Base-by-base conservation (phyloP, 495 filamentous ascomycete species). In the Aspergillus bridgeri region DNA sequence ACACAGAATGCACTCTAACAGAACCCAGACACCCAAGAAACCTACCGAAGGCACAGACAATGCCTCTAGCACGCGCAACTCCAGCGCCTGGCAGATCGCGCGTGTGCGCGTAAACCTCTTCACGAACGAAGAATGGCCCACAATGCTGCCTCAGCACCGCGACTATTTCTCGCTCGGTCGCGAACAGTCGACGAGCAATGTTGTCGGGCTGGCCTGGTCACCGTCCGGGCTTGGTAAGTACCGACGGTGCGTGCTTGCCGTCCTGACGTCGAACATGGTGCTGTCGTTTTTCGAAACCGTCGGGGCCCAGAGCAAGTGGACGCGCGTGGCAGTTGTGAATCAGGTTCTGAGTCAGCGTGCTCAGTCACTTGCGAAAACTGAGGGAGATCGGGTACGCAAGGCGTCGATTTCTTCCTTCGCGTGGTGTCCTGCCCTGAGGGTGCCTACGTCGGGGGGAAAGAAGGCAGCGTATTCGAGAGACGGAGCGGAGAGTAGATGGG, bases 111-210 rank as follows among this genome's bases (percentile, higher is more conserved):
- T 71, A 51, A 83, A 83, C 57, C 47, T 72, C 18, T 87, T 85
- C 65, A 83, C 81, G 5, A 56, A 67, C 29, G 61, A 68, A n/a
- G 83, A 86, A 65, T 80, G 83, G 72, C 73, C 79, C 0, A 58
- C 60, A n/a, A 74, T 76, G 53, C 60, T 71, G 13, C 78, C 78
- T 0, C 69, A 76, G 42, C 69, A 71, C 42, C 77, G 77, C 21
- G 65, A 75, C 45, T 64, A 74, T 20, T 83, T 83, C 71, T 86
- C 84, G 8, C 71, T 88, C 47, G 86, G 81, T 4, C 83, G 84
- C 57, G 86, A 89, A 65, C 82, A 84, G 62, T 86, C 84, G 5
- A 59, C 65, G 6, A 81, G 80, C 51, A 74, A 68, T 47, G 79
- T 86, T 21, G 70, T 76, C 24, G 70, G 68, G 11, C 60, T 88